These are phyloP conservation scores for Ogataea trehalophila DNA, from an alignment of 805 yeast species.

Conservation along the genomic window DNA sequence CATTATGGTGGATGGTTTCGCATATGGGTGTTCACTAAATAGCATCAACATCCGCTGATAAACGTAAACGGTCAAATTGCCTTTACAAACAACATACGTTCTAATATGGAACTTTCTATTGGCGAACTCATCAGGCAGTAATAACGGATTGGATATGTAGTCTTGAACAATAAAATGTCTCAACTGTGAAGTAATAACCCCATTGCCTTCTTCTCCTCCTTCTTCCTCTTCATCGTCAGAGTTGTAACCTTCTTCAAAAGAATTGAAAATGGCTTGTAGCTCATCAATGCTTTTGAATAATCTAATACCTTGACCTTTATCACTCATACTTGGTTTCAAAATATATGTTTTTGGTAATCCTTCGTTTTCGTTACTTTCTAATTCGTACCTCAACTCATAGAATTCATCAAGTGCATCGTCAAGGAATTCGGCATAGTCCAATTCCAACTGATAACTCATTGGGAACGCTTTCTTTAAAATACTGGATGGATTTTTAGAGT, in stretches of 20 bases:
- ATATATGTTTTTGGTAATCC: slow-evolving; percentile 59
- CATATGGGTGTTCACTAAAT: slow-evolving; percentile 60
- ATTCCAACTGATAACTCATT: slow-evolving; percentile 71
- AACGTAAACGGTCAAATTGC: slow-evolving; percentile 73
- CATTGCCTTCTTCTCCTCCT: slow-evolving; percentile 33
- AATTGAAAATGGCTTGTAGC: slow-evolving; percentile 76
- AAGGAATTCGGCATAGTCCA: slow-evolving; percentile 92
- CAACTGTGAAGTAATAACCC: slow-evolving; percentile 78
- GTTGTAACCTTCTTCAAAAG: slow-evolving; percentile 71
- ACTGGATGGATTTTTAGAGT: slow-evolving; percentile 70
- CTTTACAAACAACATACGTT: slow-evolving; percentile 72
- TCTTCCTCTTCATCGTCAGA: slow-evolving; percentile 54
- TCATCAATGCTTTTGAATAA: slow-evolving; percentile 74
- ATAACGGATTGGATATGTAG: slow-evolving; percentile 57
- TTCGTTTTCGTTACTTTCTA: slow-evolving; percentile 43
- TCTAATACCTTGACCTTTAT: slow-evolving; percentile 93
- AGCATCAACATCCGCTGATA: slow-evolving; percentile 75
- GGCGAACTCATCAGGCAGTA: slow-evolving; percentile 55
- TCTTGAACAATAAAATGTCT: slow-evolving; percentile 90
- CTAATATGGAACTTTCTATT: slow-evolving; percentile 85
- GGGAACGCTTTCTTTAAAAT: slow-evolving; percentile 61
- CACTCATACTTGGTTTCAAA: slow-evolving; percentile 94
- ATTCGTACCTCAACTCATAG: slow-evolving; percentile 78
- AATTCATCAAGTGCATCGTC: slow-evolving; percentile 93
- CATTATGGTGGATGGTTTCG: slow-evolving; percentile 25